phyloP scores from a whole-genome alignment of 106 monocot genomes.

The Acanthochlamys bracteata region DNA sequence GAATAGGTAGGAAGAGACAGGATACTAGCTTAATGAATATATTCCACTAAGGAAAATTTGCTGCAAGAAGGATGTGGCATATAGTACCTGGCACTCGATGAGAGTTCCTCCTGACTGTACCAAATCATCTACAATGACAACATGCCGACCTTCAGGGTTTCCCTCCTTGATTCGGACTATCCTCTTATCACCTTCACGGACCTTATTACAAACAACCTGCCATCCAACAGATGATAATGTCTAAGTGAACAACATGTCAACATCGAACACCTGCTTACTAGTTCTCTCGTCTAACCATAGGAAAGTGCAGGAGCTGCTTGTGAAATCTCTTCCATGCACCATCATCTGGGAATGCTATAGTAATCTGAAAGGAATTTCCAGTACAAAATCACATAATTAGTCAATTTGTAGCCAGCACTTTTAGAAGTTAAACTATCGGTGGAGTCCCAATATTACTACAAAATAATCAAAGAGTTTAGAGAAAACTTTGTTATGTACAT shows the following conservation, averaged over 20 bases:
- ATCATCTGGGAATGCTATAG: conserved; percentile 98
- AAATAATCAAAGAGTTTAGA: background rate
- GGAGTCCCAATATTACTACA: too few species aligned
- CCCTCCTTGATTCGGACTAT: conserved; percentile 91
- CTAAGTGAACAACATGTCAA: background rate
- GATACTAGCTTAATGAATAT: too few species aligned
- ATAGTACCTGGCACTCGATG: conserved; percentile 78
- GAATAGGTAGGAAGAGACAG: too few species aligned
- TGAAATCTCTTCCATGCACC: conserved; percentile 99
- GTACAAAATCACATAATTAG: too few species aligned
- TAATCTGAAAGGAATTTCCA: conserved; percentile 28
- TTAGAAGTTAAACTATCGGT: too few species aligned
- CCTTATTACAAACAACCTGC: conserved; percentile 83
- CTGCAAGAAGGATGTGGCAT: too few species aligned
- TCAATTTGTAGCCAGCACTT: too few species aligned
- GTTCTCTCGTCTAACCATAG: conserved; percentile 50
- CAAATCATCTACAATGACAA: conserved; percentile 95
- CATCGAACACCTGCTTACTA: background rate
- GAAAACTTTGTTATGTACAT: conserved; percentile 31
- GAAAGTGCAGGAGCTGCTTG: conserved; percentile 74
- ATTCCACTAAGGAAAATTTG: too few species aligned
- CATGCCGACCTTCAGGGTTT: conserved; percentile 66
- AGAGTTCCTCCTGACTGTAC: conserved; percentile 96
- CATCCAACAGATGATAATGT: background rate
- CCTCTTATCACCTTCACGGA: conserved; percentile 88